Evolutionary conservation across 2,329 filamentous ascomycete species (phyloP).

Genomic region (Plenodomus biglobosus): DNA sequence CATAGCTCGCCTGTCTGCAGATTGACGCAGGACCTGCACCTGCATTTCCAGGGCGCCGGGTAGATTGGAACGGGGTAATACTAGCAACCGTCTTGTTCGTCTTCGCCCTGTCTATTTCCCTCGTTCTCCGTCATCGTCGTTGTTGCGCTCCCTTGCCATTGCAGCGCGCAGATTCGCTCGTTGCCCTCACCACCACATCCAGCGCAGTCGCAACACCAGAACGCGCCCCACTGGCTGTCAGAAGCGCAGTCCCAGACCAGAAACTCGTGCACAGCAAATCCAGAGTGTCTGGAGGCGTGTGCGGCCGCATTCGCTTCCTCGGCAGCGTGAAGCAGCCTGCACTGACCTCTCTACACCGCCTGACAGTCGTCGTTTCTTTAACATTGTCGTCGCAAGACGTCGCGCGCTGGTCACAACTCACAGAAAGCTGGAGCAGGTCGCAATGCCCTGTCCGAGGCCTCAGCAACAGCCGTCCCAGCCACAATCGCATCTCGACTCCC

Average conservation of each 20-base stretch:
- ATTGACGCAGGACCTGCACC: constrained; percentile 47
- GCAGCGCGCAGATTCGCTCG: constrained; percentile 23
- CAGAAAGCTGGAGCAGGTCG: constrained; percentile 39
- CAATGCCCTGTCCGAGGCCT: constrained; percentile 43
- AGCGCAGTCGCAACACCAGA: constrained; percentile 16
- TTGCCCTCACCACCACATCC: constrained; percentile 20
- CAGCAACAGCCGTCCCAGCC: constrained; percentile 36
- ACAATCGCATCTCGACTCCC: constrained; percentile 30
- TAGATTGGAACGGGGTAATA: constrained; percentile 38
- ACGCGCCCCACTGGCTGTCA: constrained; percentile 8
- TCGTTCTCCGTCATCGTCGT: constrained; percentile 12
- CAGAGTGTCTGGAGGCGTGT: constrained; percentile 15
- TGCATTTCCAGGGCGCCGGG: constrained; percentile 40
- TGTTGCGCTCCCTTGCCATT: constrained; percentile 17
- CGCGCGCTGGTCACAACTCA: constrained; percentile 30
- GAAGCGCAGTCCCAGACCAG: constrained; percentile 15
- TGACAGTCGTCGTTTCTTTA: constrained; percentile 39
- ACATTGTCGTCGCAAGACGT: constrained; percentile 38
- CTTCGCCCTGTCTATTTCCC: constrained; percentile 32
- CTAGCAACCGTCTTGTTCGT: constrained; percentile 30
- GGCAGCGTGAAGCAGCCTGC: constrained; percentile 35
- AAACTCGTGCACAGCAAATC: constrained; percentile 20
- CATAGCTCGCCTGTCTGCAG: constrained; percentile 42
- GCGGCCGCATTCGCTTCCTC: constrained; percentile 31
- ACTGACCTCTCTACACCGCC: constrained; percentile 46